Conservation (phyloP, 352 stramenopile genomes). For the Phytophthora sp. region DNA sequence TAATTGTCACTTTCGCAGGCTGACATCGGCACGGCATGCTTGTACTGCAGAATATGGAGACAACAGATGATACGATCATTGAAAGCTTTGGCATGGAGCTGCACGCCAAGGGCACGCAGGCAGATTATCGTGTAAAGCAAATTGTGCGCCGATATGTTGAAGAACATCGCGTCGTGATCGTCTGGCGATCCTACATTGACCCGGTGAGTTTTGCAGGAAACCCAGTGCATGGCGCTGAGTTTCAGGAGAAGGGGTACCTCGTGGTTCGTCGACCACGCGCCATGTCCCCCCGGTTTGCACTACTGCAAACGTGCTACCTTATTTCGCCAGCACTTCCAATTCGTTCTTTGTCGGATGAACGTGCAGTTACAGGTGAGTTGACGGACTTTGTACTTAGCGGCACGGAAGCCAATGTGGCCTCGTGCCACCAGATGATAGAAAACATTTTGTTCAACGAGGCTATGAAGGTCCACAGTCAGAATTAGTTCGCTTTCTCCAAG, state of each 20-base stretch:
- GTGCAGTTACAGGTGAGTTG: constrained; percentile 26
- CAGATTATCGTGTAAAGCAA: constrained; percentile 57
- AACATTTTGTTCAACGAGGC: constrained; percentile 46
- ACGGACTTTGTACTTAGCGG: constrained; percentile 45
- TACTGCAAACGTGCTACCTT: constrained; percentile 61
- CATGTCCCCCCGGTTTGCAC: constrained; percentile 23
- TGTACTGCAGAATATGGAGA: constrained; percentile 26
- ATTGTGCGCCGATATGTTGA: constrained; percentile 51
- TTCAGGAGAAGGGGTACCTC: constrained; percentile 59
- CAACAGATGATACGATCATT: constrained; percentile 54
- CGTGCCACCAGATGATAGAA: constrained; percentile 51
- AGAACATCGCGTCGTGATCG: constrained; percentile 54
- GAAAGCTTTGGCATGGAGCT: constrained; percentile 61
- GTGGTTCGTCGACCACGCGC: constrained; percentile 42
- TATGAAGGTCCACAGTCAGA: constrained; percentile 27
- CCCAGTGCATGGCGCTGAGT: constrained; percentile 42
- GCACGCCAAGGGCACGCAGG: constrained; percentile 47
- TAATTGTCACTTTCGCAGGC: background rate
- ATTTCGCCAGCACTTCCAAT: constrained; percentile 46
- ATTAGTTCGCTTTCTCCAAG: too few relatives aligned
- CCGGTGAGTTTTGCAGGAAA: constrained; percentile 51
- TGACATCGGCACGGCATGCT: background rate
- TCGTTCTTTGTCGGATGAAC: constrained; percentile 21
- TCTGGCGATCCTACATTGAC: constrained; percentile 59
- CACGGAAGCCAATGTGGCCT: constrained; percentile 35